Evolutionary conservation across 2,329 filamentous ascomycete genomes (phyloP), one percentile per base, ranked within the genome.

Genomic region (Aspergillus oerlinghausenensis): DNA sequence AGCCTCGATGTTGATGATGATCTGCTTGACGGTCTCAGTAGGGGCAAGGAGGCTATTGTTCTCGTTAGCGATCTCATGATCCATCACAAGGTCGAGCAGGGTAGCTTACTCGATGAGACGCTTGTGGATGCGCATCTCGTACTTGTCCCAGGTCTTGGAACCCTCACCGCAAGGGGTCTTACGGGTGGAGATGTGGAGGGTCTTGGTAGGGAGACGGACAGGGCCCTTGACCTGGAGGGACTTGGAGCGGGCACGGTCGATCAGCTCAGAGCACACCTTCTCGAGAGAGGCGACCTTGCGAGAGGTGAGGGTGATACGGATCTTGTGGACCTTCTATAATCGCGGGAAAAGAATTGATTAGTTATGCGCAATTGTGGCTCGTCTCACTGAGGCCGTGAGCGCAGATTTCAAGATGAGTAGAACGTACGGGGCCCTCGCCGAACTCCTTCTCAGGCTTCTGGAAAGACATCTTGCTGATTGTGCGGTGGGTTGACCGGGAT

Each of bases 111-210:
- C 92, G 76, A 97, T 97, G 75, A 97, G 85, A 71, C 92, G 89
- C 89, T 97, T 97, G 87, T 97, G 92, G 79, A 97, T 96, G 83
- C 93, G 89, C 92, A 99, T 95, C 88, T 99, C 93, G 81, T 84
- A 99, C 80, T 85, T 88, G 79, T 97, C 94, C 94, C 94, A 99
- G 76, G 94, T 99, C 91, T 99, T 99, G 81, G 89, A 95, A 83
- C 94, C 94, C 87, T 99, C 94, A 89, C 94, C 94, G 82, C 90
- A 94, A 79, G 94, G 94, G 67, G 94, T 97, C 89, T 99, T 99
- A 76, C 94, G 89, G 84, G 94, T 96, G 78, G 90, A 91, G 84
- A 96, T 87, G 85, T 94, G 91, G 74, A 97, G 86, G 78, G 86
- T 90, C 88, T 97, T 96, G 84, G 92, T 97, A 73, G 94, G 92